phyloP scores from a whole-genome alignment of 768 basidiomycete genomes.

The Tulasnella calospora region DNA sequence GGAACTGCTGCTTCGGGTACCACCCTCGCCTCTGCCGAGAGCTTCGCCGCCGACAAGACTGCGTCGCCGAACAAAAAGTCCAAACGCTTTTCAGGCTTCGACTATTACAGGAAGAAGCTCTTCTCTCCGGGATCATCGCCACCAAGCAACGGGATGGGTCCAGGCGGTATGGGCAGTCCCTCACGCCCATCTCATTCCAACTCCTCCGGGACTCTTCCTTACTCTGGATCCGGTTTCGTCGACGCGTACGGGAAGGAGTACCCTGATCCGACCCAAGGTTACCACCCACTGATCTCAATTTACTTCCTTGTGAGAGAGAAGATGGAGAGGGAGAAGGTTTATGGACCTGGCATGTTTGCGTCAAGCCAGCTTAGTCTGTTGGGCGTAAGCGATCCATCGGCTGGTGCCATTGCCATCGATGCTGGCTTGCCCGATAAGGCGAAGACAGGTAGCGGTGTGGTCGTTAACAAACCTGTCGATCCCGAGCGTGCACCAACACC shows the following conservation, averaged over 20 bases:
- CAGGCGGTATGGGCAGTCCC: constrained; percentile 46
- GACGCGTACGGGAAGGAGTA: constrained; percentile 32
- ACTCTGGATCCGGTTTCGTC: constrained; percentile 12
- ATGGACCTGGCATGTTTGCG: constrained; percentile 91
- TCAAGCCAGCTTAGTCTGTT: constrained; percentile 65
- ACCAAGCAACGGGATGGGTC: constrained; percentile 41
- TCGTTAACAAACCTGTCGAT: constrained; percentile 8
- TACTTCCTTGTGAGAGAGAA: constrained; percentile 96
- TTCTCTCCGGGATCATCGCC: constrained; percentile 49
- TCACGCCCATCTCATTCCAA: constrained; percentile 28
- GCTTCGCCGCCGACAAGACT: constrained; percentile 15
- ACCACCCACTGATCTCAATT: constrained; percentile 92
- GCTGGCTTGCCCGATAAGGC: constrained; percentile 29
- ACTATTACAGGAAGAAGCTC: constrained; percentile 87
- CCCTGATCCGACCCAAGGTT: constrained; percentile 82
- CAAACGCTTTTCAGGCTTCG: constrained; percentile 90
- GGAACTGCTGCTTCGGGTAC: not conserved
- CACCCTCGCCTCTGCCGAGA: constrained; percentile 21
- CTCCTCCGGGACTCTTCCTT: constrained; percentile 27
- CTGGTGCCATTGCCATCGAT: constrained; percentile 19
- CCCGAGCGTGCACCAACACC: constrained; percentile 26
- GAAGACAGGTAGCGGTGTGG: constrained; percentile 12
- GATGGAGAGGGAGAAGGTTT: constrained; percentile 87
- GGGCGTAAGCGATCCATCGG: constrained; percentile 30
- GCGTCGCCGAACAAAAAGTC: constrained; percentile 53